Percentiles rank a stretch among this genome's conserved stretches.
These are phyloP conservation scores for Manihot esculenta DNA, from an alignment of 441 rosid genomes.

Conservation along the genomic window DNA sequence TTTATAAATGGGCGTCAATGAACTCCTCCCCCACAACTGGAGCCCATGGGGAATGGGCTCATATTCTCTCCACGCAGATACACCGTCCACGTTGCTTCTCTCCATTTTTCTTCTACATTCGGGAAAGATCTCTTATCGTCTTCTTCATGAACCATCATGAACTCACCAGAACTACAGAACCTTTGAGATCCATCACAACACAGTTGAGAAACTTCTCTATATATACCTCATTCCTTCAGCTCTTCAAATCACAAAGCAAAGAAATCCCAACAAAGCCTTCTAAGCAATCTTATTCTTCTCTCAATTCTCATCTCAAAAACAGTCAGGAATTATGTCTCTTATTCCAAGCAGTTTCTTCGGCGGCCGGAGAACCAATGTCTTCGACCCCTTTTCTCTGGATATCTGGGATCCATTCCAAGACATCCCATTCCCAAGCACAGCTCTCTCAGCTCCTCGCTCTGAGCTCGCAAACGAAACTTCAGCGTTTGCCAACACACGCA, in stretches of 20 bases:
- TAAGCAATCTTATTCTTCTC: too few species aligned
- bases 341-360: constrained; percentile 40
- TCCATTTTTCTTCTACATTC: not conserved
- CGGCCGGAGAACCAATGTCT: constrained; percentile 30
- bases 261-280: not conserved
- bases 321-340: constrained; percentile 34
- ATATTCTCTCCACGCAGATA: too few species aligned
- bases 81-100: too few species aligned
- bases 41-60: not conserved
- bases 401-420: constrained; percentile 37
- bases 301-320: not conserved
- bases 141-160: constrained; percentile 11
- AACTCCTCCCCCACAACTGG: not conserved
- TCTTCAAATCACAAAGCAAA: not conserved
- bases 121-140: constrained; percentile 2
- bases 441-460: constrained; percentile 6
- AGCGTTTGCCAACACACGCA: constrained; percentile 20
- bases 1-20: too few species aligned
- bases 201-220: not conserved
- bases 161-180: not conserved
- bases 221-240: not conserved
- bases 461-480: constrained; percentile 27
- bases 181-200: too few species aligned
- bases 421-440: constrained; percentile 1
- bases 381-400: constrained; percentile 43